A percentile compares a stretch with the other conserved stretches of the same genome.
phyloP scores from a whole-genome alignment of 2,329 filamentous ascomycete species.

The Aspergillus sp. region DNA sequence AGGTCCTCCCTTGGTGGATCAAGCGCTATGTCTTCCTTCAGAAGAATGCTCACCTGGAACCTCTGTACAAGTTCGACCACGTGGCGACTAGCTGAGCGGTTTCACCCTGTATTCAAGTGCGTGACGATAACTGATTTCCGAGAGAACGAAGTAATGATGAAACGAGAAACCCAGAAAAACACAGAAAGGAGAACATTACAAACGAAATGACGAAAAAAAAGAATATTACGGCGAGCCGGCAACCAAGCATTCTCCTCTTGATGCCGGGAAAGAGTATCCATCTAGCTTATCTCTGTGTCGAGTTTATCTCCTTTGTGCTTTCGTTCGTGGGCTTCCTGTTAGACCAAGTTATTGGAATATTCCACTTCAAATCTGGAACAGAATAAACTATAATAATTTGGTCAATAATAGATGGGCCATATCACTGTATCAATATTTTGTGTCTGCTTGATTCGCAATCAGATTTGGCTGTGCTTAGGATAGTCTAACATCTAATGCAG shows the following conservation, averaged over 20 bases:
- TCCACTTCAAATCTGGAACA: neutral
- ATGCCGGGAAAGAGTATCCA: neutral
- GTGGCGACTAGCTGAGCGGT: conserved; percentile 22
- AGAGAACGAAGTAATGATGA: neutral
- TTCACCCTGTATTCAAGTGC: conserved; percentile 6
- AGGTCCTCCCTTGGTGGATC: conserved; percentile 61
- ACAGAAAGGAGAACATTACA: neutral
- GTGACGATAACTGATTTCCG: neutral
- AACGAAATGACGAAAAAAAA: neutral
- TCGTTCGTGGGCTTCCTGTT: neutral
- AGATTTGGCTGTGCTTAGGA: neutral
- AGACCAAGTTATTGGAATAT: neutral
- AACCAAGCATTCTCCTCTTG: neutral
- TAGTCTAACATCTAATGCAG: neutral
- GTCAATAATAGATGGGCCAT: neutral
- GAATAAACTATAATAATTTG: neutral
- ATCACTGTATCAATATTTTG: neutral
- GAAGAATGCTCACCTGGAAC: conserved; percentile 47
- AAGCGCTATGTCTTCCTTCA: conserved; percentile 58
- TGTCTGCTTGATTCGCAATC: neutral
- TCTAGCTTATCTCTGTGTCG: neutral
- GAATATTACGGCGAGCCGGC: neutral
- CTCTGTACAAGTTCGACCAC: conserved; percentile 53
- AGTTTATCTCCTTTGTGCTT: neutral
- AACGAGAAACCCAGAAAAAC: neutral